A percentile compares a stretch with the other conserved stretches of the same genome.
phyloP scores from a whole-genome alignment of 2,329 filamentous ascomycete species.

The Aspergillus eucalypticola region DNA sequence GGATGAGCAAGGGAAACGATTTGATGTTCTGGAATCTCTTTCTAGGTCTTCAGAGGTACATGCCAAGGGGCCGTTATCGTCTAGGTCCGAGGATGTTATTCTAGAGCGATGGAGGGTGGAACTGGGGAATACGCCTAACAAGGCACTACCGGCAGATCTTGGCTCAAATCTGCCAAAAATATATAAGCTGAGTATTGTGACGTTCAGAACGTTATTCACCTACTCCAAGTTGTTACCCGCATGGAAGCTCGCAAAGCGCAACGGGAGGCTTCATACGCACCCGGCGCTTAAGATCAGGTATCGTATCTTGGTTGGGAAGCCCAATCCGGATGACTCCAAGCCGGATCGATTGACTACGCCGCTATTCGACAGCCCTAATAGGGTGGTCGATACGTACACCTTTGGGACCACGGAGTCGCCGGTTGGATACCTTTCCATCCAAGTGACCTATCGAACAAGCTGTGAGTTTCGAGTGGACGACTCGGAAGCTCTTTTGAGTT shows the following conservation, averaged over 20 bases:
- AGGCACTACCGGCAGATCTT: slow-evolving; percentile 56
- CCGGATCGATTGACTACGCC: slow-evolving; percentile 71
- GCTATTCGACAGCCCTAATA: slow-evolving; percentile 62
- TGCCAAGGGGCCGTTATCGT: slow-evolving; percentile 47
- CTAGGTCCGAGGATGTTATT: slow-evolving; percentile 68
- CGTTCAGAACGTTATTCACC: slow-evolving; percentile 86
- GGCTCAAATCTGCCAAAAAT: slow-evolving; percentile 73
- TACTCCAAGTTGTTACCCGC: slow-evolving; percentile 79
- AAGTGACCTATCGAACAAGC: slow-evolving; percentile 81
- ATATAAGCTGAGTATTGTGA: slow-evolving; percentile 95
- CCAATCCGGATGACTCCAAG: slow-evolving; percentile 52
- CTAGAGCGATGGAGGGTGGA: slow-evolving; percentile 90
- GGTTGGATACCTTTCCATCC: slow-evolving; percentile 77
- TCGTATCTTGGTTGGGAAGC: slow-evolving; percentile 66
- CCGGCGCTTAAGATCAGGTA: slow-evolving; percentile 72
- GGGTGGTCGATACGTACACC: slow-evolving; percentile 71
- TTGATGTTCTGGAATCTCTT: slow-evolving; percentile 85
- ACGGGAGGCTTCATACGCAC: slow-evolving; percentile 68
- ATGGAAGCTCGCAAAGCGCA: slow-evolving; percentile 78
- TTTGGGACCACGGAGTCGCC: slow-evolving; percentile 86
- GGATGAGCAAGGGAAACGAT: slow-evolving; percentile 86
- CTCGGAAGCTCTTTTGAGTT: slow-evolving; percentile 85
- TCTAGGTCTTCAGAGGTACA: slow-evolving; percentile 58
- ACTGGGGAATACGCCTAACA: slow-evolving; percentile 62
- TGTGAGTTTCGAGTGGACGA: slow-evolving; percentile 91